These are phyloP conservation scores for Tetradesmus obliquus DNA, from an alignment of 139 green algal genomes.

Conservation along the genomic window DNA sequence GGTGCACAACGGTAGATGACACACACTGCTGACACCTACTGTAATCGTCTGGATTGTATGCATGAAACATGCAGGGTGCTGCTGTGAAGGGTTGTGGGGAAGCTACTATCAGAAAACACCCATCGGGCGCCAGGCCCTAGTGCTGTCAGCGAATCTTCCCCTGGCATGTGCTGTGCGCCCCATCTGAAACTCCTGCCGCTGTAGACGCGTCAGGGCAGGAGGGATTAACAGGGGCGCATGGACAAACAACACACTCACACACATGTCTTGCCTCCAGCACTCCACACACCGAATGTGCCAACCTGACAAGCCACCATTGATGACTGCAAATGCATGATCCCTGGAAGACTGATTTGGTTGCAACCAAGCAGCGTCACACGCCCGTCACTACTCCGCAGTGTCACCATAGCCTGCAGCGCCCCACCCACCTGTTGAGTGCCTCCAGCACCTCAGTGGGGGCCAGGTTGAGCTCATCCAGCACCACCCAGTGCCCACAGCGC, in stretches of 20 bases:
- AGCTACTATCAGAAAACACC: conserved; percentile 2
- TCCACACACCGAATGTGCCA: conserved; percentile 48
- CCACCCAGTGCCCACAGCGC: conserved; percentile 92
- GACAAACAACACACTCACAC: neutral
- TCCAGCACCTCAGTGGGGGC: conserved; percentile 95
- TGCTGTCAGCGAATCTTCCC: conserved; percentile 4
- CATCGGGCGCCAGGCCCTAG: neutral
- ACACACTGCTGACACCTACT: too few relatives aligned
- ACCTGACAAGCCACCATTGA: too few relatives aligned
- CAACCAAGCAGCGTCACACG: too few relatives aligned
- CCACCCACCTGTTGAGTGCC: conserved; percentile 91
- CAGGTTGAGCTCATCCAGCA: conserved; percentile 99
- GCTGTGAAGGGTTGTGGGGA: neutral
- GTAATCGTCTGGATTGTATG: too few relatives aligned
- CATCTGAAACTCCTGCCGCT: conserved; percentile 1
- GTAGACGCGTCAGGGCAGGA: neutral
- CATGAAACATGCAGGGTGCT: neutral
- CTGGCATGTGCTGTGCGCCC: neutral
- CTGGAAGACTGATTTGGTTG: too few relatives aligned
- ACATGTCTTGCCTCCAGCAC: neutral
- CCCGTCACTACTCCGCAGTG: neutral
- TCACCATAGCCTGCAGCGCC: neutral
- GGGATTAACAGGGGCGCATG: neutral
- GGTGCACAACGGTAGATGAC: too few relatives aligned
- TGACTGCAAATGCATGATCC: too few relatives aligned